Percentiles rank a stretch among this genome's conserved stretches.
These are phyloP conservation scores for Mucor lusitanicus DNA, from an alignment of 371 early-diverging fungal species.

Conservation along the genomic window DNA sequence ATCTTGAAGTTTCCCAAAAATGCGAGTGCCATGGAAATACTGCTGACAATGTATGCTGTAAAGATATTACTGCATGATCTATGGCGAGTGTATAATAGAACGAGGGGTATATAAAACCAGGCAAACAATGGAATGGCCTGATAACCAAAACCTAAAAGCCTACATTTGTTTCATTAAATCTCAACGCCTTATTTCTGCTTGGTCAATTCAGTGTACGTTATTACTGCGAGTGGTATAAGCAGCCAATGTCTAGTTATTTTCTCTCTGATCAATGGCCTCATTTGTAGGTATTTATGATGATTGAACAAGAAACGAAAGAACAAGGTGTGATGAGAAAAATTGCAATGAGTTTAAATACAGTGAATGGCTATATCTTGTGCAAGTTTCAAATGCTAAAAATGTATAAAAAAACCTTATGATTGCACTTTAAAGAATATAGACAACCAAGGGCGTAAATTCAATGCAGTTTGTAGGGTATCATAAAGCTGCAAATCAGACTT, in stretches of 20 bases:
- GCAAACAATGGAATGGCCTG: slow-evolving; percentile 36
- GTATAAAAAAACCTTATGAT: not conserved
- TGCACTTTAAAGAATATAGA: no score
- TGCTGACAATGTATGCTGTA: slow-evolving; percentile 13
- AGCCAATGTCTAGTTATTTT: not conserved
- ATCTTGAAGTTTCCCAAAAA: slow-evolving; percentile 25
- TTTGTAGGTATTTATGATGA: not conserved
- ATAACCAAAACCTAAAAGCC: slow-evolving; percentile 36
- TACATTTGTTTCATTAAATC: not conserved
- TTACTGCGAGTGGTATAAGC: not conserved
- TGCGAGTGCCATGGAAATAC: slow-evolving; percentile 11
- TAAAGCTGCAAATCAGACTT: no score
- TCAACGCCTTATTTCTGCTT: not conserved
- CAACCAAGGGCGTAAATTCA: no score
- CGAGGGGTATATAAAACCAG: slow-evolving; percentile 24
- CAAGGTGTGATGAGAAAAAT: not conserved
- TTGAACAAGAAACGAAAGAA: not conserved
- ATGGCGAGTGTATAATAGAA: slow-evolving; percentile 29
- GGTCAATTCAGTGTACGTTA: not conserved
- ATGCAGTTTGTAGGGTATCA: no score
- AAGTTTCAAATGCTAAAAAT: not conserved
- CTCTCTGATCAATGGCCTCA: not conserved
- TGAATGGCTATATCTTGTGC: not conserved
- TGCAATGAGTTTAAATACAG: not conserved
- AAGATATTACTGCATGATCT: slow-evolving; percentile 10